Percentiles rank a stretch among this genome's conserved stretches.
phyloP scores from a whole-genome alignment of 306 rosid genomes.

The Canavalia gladiata region DNA sequence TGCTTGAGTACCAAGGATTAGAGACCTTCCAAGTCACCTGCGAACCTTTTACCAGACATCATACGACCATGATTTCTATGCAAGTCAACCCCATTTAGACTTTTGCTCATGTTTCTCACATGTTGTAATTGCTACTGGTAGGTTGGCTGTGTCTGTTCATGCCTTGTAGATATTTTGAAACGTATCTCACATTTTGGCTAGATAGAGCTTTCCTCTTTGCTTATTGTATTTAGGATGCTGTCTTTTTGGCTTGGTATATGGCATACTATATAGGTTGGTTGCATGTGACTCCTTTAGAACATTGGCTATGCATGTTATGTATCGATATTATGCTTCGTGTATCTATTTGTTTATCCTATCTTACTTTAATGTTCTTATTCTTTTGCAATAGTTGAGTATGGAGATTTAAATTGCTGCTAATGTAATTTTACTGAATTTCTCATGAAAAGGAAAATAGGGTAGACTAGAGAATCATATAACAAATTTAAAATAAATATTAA shows the following conservation, averaged over 20 bases:
- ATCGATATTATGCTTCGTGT: not conserved
- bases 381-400: not conserved
- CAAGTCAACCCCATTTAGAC: not conserved
- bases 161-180: not conserved
- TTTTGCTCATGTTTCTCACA: not conserved
- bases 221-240: not conserved
- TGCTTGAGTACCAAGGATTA: not conserved
- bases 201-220: not conserved
- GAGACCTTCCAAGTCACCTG: not conserved
- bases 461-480: not conserved
- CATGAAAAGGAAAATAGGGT: conserved; percentile 1
- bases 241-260: not conserved
- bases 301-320: not conserved
- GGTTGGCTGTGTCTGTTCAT: not conserved
- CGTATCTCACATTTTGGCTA: not conserved
- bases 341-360: not conserved
- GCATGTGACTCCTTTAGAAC: not conserved
- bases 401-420: not conserved
- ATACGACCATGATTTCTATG: not conserved
- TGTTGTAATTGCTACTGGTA: not conserved
- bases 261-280: not conserved
- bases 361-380: not conserved
- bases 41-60: not conserved
- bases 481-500: not conserved
- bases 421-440: not conserved